These are phyloP conservation scores for Zygosaccharomyces bisporus DNA, from an alignment of 805 yeast genomes.

Conservation along the genomic window DNA sequence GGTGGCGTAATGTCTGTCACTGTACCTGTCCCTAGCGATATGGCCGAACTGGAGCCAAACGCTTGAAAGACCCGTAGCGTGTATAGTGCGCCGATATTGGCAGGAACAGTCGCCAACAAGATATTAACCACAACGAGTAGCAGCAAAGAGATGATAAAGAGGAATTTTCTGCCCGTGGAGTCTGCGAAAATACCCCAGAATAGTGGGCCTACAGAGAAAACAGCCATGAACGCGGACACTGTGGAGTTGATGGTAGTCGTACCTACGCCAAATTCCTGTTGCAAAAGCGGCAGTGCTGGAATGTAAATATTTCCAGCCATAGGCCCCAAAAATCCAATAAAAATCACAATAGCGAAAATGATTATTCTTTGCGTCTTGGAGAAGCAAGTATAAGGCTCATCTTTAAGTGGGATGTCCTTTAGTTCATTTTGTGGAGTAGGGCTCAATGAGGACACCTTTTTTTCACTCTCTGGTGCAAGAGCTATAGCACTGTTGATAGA, in stretches of 20 bases:
- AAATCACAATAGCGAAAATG: conserved; percentile 42
- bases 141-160: conserved; percentile 53
- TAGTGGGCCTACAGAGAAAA: conserved; percentile 53
- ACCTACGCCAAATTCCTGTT: conserved; percentile 40
- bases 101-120: conserved; percentile 57
- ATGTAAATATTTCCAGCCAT: conserved; percentile 55
- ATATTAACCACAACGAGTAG: conserved; percentile 60
- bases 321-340: conserved; percentile 54
- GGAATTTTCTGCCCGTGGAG: conserved; percentile 60
- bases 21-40: conserved; percentile 89
- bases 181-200: conserved; percentile 57
- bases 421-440: conserved; percentile 5
- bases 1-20: conserved; percentile 71
- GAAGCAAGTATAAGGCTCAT: conserved; percentile 35
- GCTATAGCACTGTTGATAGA: conserved; percentile 5
- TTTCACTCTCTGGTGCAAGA: conserved; percentile 5
- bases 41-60: conserved; percentile 83
- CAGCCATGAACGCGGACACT: conserved; percentile 54
- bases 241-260: conserved; percentile 49
- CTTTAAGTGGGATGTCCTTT: conserved; percentile 6
- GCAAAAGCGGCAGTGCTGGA: conserved; percentile 48
- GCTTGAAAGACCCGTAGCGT: conserved; percentile 69
- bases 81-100: conserved; percentile 66
- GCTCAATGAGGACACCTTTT: conserved; percentile 1
- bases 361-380: conserved; percentile 32